Evolutionary conservation across 352 stramenopile species (phyloP).

Genomic region (Globisporangium heterothallicum): DNA sequence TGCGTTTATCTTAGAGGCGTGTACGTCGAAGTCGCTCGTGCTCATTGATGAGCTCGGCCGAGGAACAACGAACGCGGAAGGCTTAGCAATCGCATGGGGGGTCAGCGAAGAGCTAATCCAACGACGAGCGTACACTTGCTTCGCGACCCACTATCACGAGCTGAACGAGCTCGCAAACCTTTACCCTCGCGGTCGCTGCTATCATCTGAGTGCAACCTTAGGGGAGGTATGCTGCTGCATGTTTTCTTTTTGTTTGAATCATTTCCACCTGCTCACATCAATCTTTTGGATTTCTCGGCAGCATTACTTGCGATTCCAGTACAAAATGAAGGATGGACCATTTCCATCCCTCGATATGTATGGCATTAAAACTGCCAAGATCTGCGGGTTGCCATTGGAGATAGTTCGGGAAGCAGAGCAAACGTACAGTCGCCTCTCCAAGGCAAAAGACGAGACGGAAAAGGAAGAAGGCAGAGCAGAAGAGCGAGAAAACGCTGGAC

Average conservation of each 20-base stretch:
- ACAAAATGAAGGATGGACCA: constrained; percentile 65
- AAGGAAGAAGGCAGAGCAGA: constrained; percentile 11
- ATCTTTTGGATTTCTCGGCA: constrained; percentile 15
- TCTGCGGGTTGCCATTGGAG: constrained; percentile 59
- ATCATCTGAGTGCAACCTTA: constrained; percentile 52
- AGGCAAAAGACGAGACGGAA: constrained; percentile 19
- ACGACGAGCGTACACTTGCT: constrained; percentile 71
- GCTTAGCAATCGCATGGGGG: constrained; percentile 85
- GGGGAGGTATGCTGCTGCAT: constrained; percentile 29
- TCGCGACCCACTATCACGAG: constrained; percentile 88
- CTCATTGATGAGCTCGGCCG: constrained; percentile 90
- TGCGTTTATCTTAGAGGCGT: constrained; percentile 79
- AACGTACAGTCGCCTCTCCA: constrained; percentile 28
- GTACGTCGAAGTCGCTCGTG: constrained; percentile 66
- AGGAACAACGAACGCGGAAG: constrained; percentile 88
- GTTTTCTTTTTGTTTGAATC: background rate
- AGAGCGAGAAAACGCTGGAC: constrained; percentile 23
- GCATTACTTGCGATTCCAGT: constrained; percentile 49
- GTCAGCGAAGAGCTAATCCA: constrained; percentile 80
- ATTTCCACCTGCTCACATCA: background rate
- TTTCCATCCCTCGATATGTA: constrained; percentile 64
- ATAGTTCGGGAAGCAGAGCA: constrained; percentile 52
- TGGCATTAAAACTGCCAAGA: constrained; percentile 74
- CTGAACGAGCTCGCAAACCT: constrained; percentile 57
- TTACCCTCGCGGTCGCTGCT: constrained; percentile 63